phyloP scores from a whole-genome alignment of 2,329 filamentous ascomycete genomes.

The Aspergillus persii region DNA sequence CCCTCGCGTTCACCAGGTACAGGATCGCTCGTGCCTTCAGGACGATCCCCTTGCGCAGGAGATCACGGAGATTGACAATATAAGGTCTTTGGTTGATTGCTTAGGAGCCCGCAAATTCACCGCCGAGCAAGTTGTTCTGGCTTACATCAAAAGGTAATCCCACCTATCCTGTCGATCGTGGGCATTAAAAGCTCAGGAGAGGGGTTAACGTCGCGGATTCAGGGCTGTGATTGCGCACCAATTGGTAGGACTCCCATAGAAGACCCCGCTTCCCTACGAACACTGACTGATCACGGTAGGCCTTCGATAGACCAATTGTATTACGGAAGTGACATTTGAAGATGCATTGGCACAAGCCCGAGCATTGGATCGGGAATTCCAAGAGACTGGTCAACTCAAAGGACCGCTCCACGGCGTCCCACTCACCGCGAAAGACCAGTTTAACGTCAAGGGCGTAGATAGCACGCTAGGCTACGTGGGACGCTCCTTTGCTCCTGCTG shows the following conservation, averaged over 20 bases:
- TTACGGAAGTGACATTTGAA: constrained; percentile 38
- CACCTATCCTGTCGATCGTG: too few species aligned
- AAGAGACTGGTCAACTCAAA: constrained; percentile 39
- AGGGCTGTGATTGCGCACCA: constrained; percentile 33
- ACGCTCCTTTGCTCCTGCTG: constrained; percentile 49
- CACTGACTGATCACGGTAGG: not conserved
- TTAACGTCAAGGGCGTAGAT: constrained; percentile 58
- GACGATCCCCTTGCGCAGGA: constrained; percentile 21
- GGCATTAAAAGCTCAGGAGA: not conserved
- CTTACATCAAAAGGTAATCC: constrained; percentile 35
- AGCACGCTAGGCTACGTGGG: constrained; percentile 60
- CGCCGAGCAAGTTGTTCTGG: constrained; percentile 28
- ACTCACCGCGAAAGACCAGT: constrained; percentile 60
- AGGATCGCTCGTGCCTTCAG: constrained; percentile 23
- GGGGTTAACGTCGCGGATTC: not conserved
- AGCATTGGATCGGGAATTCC: constrained; percentile 27
- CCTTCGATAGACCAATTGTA: constrained; percentile 32
- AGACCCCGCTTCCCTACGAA: not conserved
- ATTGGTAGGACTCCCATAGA: constrained; percentile 14
- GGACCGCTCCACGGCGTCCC: constrained; percentile 56
- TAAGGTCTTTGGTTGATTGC: constrained; percentile 19
- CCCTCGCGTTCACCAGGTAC: constrained; percentile 22
- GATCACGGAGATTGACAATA: constrained; percentile 33
- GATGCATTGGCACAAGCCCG: constrained; percentile 33
- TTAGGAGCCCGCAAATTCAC: constrained; percentile 24